Base-by-base conservation (phyloP, 2,329 filamentous ascomycete species). In the Arthrobotrys pseudoclavata region DNA sequence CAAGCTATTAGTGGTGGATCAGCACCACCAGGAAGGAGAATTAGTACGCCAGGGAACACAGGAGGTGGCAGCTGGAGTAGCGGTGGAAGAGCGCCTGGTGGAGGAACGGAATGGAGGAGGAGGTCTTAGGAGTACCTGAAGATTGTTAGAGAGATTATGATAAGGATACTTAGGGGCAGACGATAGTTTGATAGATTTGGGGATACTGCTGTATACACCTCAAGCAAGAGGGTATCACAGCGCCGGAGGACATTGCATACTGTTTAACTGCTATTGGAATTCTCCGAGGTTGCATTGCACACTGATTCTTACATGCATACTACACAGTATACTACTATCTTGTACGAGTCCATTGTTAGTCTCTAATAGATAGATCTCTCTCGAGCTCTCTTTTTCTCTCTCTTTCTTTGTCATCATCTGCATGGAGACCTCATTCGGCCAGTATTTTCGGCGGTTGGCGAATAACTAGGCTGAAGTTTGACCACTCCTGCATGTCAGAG, bases 101-200 rank as follows among this genome's bases (percentile, higher is more conserved):
- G 55, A n/a, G 71, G 63, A 24, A 34, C 55, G 18, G 71, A 69
- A 24, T 76, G 71, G 71, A 69, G 64, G 40, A 68, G 57, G 24
- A 66, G 71, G 48, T 50, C 69, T 34, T 76, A 76, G 71, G 57
- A 18, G 22, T 64, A 69, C 57, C 47, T 34, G 42, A 31, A 24
- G 48, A 18, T 18, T 37, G 45, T 31, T n/a, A 60, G 52, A 40
- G 61, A 53, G 34, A 48, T 42, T n/a, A 20, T 45, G 15, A 20
- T 45, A 18, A 34, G 26, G 29, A 37, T 37, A 15, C 24, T 24
- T 18, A 31, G 53, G 45, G 26, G 26, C 45, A 48, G 57, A 22
- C 26, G 31, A 61, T 52, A 34, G 42, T 55, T 12, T 4, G 55
- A 9, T 26, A 15, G 55, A 6, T 20, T 57, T 18, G 50, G 24